phyloP scores from a whole-genome alignment of 1,284 basidiomycete genomes.

The Schizophyllum amplum region DNA sequence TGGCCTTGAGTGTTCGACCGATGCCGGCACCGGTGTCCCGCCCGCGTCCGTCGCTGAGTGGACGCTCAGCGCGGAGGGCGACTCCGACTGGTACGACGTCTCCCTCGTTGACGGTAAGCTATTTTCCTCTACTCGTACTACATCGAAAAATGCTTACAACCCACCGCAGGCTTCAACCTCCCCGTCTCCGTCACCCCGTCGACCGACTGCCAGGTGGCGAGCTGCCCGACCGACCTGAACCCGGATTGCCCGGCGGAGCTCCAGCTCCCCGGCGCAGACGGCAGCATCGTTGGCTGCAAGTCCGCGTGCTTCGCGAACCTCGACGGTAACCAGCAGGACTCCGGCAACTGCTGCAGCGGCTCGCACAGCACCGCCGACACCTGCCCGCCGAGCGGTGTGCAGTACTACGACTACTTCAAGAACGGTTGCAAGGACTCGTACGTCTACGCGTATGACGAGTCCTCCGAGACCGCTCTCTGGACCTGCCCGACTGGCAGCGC shows the following conservation, averaged over 20 bases:
- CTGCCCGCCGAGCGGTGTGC: conserved; percentile 35
- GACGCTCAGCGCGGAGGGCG: conserved; percentile 15
- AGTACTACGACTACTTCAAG: conserved; percentile 43
- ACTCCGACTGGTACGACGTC: conserved; percentile 5
- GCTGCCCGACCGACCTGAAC: conserved; percentile 31
- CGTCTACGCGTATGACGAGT: conserved; percentile 39
- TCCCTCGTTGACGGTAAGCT: background rate
- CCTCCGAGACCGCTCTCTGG: conserved; percentile 30
- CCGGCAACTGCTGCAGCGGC: conserved; percentile 11
- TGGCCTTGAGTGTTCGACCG: conserved; percentile 1
- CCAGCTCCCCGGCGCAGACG: conserved; percentile 26
- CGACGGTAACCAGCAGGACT: conserved; percentile 4
- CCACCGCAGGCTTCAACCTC: conserved; percentile 32
- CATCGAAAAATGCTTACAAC: no score
- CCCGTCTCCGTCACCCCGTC: conserved; percentile 31
- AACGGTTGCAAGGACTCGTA: conserved; percentile 32
- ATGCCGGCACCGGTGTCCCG: conserved; percentile 19
- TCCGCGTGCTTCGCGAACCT: conserved; percentile 33
- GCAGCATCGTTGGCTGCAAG: conserved; percentile 33
- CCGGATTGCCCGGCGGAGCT: conserved; percentile 28
- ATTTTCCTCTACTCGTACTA: background rate
- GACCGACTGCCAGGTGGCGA: conserved; percentile 25
- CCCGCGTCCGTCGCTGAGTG: conserved; percentile 28
- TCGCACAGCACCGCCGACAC: conserved; percentile 17
- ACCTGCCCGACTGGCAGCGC: conserved; percentile 21